These are phyloP conservation scores for Taxillus chinensis DNA, from an alignment of 164 flowering plant species.

Conservation along the genomic window DNA sequence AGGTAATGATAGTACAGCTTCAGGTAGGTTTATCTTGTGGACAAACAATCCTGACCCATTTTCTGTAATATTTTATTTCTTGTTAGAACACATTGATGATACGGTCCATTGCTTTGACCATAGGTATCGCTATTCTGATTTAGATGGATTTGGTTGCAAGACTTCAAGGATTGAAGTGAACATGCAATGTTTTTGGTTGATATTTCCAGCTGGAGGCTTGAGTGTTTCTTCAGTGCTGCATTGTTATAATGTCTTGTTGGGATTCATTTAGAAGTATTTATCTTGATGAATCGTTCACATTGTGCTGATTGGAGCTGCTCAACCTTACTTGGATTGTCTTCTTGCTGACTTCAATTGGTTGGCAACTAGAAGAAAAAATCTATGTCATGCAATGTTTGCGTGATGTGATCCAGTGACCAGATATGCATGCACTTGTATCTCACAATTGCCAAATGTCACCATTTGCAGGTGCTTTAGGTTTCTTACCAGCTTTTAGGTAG, in stretches of 20 bases:
- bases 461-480: conserved; percentile 42
- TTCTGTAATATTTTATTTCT: conserved; percentile 9
- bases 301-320: conserved; percentile 62
- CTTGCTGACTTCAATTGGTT: conserved; percentile 55
- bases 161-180: conserved; percentile 32
- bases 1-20: not conserved
- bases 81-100: conserved; percentile 32
- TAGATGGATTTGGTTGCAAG: conserved; percentile 29
- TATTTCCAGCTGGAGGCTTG: conserved; percentile 28
- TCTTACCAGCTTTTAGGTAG: conserved; percentile 16
- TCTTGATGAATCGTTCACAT: conserved; percentile 37
- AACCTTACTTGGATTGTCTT: conserved; percentile 39
- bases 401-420: conserved; percentile 36
- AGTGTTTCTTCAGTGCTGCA: conserved; percentile 31
- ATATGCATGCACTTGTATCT: conserved; percentile 17
- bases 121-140: conserved; percentile 34
- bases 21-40: conserved; percentile 40
- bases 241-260: conserved; percentile 30
- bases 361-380: conserved; percentile 50
- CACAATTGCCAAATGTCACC: conserved; percentile 22
- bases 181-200: conserved; percentile 24
- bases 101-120: conserved; percentile 55
- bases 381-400: conserved; percentile 42
- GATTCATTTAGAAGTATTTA: conserved; percentile 27
- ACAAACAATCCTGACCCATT: conserved; percentile 13